Conservation (phyloP, 306 rosid species). For the Vigna reflexopilosa region DNA sequence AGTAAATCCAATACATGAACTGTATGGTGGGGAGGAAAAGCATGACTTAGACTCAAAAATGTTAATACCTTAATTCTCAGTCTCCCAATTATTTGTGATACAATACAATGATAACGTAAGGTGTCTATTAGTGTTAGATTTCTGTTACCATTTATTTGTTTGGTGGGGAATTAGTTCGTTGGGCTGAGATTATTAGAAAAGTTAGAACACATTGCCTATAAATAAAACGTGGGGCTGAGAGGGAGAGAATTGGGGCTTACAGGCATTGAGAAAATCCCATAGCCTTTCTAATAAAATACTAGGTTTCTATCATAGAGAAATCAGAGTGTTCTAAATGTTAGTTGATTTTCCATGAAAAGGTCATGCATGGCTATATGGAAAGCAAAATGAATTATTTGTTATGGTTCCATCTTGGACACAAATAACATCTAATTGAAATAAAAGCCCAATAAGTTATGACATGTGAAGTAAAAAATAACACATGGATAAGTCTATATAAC, state of each 20-base stretch:
- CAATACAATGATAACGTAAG: background rate
- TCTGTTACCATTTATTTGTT: background rate
- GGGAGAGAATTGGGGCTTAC: background rate
- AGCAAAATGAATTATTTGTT: background rate
- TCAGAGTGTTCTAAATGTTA: slow-evolving; percentile 31
- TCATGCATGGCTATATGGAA: background rate
- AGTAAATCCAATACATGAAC: slow-evolving; percentile 31
- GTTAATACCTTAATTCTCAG: slow-evolving; percentile 15
- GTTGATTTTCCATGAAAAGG: slow-evolving; percentile 35
- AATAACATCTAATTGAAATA: slow-evolving; percentile 21
- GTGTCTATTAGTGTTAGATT: background rate
- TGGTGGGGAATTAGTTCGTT: background rate
- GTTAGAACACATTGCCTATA: background rate
- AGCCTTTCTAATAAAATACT: background rate
- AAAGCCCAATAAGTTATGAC: background rate
- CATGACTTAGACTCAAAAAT: slow-evolving; percentile 33
- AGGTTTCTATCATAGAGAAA: slow-evolving; percentile 18
- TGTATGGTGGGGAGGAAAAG: background rate
- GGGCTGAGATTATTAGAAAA: background rate
- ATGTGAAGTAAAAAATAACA: slow-evolving; percentile 14
- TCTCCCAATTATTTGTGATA: slow-evolving; percentile 9
- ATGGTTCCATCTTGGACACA: slow-evolving; percentile 4
- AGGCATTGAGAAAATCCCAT: background rate
- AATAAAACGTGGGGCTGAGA: background rate
- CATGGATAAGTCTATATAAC: slow-evolving; percentile 49